A percentile compares a stretch with the other conserved stretches of the same genome.
Evolutionary conservation across 306 rosid genomes (phyloP).

Genomic region (Alnus rubra): DNA sequence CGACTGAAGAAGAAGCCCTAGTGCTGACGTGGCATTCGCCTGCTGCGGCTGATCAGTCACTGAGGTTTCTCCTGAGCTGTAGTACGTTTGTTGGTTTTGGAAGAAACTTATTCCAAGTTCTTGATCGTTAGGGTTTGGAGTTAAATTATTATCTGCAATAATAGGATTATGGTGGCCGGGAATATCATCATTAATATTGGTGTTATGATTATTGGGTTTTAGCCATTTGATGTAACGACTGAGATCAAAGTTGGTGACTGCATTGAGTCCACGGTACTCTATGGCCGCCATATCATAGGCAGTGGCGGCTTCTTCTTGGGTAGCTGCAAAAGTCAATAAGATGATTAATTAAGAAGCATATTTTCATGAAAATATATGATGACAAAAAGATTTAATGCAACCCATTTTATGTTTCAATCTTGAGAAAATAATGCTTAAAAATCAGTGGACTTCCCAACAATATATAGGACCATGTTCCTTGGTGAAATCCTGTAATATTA

Average conservation of each 20-base stretch:
- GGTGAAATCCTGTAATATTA: too few relatives aligned
- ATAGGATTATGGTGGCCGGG: conserved; percentile 7
- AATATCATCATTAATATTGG: conserved; percentile 6
- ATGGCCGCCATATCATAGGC: conserved; percentile 94
- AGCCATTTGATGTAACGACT: conserved; percentile 64
- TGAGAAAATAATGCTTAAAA: too few relatives aligned
- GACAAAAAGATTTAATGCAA: too few relatives aligned
- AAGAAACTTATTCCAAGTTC: conserved; percentile 31
- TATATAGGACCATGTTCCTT: too few relatives aligned
- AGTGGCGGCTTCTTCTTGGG: conserved; percentile 95
- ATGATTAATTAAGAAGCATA: too few relatives aligned
- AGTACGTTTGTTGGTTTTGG: conserved; percentile 1
- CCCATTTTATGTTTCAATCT: too few relatives aligned
- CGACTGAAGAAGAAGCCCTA: conserved; percentile 54
- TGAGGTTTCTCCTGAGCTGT: conserved; percentile 8
- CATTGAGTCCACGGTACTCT: conserved; percentile 82
- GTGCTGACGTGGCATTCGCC: conserved; percentile 39
- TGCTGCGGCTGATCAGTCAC: background rate
- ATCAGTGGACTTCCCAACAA: too few relatives aligned
- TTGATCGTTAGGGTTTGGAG: conserved; percentile 16
- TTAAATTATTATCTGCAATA: background rate
- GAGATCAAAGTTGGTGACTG: conserved; percentile 87
- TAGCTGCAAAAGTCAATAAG: conserved; percentile 47
- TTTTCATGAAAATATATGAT: too few relatives aligned
- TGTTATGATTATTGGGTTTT: conserved; percentile 9